phyloP scores from a whole-genome alignment of 805 yeast species.

The Wickerhamomyces sydowiorum region DNA sequence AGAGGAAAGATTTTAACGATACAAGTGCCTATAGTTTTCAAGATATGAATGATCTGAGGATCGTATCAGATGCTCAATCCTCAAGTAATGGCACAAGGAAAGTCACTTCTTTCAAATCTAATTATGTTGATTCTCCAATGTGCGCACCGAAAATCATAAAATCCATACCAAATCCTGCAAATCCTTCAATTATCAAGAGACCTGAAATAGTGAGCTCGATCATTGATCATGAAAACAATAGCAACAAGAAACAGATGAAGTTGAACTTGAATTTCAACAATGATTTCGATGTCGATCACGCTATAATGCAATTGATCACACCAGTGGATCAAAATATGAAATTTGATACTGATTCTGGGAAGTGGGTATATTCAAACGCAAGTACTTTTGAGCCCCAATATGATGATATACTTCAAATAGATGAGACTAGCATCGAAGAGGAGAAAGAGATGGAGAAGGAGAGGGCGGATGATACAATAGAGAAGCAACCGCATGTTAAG shows the following conservation, averaged over 20 bases:
- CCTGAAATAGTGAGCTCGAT: not conserved
- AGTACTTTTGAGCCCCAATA: not conserved
- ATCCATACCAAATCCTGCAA: not conserved
- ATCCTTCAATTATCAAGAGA: not conserved
- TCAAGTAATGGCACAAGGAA: slow-evolving; percentile 14
- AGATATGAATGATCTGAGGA: slow-evolving; percentile 13
- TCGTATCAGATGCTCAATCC: slow-evolving; percentile 4
- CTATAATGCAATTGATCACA: slow-evolving; percentile 12
- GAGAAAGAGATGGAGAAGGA: too few relatives aligned
- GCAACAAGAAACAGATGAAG: not conserved
- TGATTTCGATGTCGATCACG: not conserved
- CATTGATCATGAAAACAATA: not conserved
- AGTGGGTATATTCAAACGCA: slow-evolving; percentile 15
- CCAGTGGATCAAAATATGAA: slow-evolving; percentile 20
- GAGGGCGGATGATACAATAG: too few relatives aligned
- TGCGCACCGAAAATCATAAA: slow-evolving; percentile 19
- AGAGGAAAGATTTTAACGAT: slow-evolving; percentile 3
- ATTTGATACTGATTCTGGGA: slow-evolving; percentile 9
- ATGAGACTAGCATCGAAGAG: too few relatives aligned
- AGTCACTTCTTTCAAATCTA: slow-evolving; percentile 13
- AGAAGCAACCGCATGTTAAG: too few relatives aligned
- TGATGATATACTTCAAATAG: not conserved
- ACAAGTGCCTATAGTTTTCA: slow-evolving; percentile 19
- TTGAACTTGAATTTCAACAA: not conserved
- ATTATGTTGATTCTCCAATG: slow-evolving; percentile 19